Conservation (phyloP, 208 protist species). For the Wallacemonas sp. region DNA sequence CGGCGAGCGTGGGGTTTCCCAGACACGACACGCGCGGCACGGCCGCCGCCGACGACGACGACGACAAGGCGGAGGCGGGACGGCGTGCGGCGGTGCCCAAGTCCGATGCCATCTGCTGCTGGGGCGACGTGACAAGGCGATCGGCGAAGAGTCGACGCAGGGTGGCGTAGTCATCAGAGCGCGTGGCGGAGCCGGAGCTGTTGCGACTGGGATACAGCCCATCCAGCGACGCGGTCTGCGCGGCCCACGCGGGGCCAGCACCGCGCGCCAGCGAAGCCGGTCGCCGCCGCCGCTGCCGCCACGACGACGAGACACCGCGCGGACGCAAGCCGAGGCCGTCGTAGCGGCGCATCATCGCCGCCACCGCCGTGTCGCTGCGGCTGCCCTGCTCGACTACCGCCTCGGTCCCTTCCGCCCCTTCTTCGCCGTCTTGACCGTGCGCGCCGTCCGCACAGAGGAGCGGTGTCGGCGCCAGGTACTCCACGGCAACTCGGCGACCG, state of each 20-base stretch:
- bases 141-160: slow-evolving; percentile 8
- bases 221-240: neutral
- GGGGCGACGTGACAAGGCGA: neutral
- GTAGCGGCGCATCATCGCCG: slow-evolving; percentile 6
- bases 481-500: neutral
- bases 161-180: slow-evolving; percentile 1
- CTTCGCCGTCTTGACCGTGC: no score
- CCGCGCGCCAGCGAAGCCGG: neutral
- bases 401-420: no score
- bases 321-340: slow-evolving; percentile 10
- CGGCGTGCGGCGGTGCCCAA: no score
- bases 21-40: neutral
- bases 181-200: slow-evolving; percentile 4
- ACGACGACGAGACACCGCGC: neutral
- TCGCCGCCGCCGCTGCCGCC: neutral
- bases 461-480: neutral
- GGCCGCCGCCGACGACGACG: no score
- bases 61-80: no score
- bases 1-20: neutral
- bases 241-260: neutral
- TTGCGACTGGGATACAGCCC: slow-evolving; percentile 14
- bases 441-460: neutral
- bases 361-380: neutral
- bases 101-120: no score
- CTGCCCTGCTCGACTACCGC: no score